phyloP scores from a whole-genome alignment of 495 filamentous ascomycete genomes.

The Letharia columbiana region DNA sequence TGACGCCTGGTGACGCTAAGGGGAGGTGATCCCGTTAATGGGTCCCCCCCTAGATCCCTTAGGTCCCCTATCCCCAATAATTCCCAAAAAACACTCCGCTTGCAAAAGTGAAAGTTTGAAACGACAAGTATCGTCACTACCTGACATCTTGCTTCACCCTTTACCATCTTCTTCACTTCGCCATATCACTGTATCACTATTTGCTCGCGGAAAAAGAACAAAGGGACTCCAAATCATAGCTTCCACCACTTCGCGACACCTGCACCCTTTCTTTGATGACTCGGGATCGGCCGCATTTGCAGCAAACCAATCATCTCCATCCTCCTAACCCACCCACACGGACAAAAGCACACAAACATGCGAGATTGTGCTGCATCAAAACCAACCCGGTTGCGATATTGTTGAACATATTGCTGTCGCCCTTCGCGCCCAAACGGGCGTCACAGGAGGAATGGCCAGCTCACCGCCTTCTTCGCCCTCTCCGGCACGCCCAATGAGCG shows the following conservation, averaged over 20 bases:
- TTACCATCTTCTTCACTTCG: background rate
- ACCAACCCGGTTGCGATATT: slow-evolving; percentile 8
- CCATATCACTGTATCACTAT: background rate
- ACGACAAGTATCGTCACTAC: background rate
- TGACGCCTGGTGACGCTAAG: background rate
- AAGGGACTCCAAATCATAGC: background rate
- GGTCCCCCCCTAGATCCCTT: background rate
- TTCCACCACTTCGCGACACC: background rate
- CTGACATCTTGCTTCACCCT: background rate
- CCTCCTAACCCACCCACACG: background rate
- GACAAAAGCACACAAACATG: slow-evolving; percentile 14
- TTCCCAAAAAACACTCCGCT: background rate
- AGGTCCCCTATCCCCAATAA: background rate
- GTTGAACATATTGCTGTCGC: slow-evolving; percentile 10
- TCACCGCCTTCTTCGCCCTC: slow-evolving; percentile 54
- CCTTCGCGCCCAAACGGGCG: slow-evolving; percentile 10
- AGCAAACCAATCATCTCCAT: slow-evolving; percentile 13
- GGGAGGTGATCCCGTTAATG: background rate
- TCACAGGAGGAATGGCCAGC: slow-evolving; percentile 37
- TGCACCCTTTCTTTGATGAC: slow-evolving; percentile 4
- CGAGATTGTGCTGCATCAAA: slow-evolving; percentile 8
- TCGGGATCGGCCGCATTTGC: slow-evolving; percentile 12
- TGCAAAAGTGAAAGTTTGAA: background rate
- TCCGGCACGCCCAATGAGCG: slow-evolving; percentile 67
- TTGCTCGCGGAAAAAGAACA: background rate